Evolutionary conservation across 2,329 filamentous ascomycete genomes (phyloP).

Genomic region (Orbilia javanica): DNA sequence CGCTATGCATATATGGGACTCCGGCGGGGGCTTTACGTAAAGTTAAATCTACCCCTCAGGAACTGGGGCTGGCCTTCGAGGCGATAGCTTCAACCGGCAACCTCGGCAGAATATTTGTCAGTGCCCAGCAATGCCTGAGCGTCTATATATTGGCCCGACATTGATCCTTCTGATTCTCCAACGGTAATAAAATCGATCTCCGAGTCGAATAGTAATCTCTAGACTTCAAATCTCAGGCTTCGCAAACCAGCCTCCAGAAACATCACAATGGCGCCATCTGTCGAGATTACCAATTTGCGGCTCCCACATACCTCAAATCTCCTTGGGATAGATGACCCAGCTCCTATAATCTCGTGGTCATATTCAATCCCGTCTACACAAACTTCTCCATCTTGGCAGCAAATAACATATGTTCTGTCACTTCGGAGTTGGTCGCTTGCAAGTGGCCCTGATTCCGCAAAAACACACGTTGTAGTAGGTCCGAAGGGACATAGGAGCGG

Average conservation of each 20-base stretch:
- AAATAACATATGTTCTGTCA: conserved; percentile 38
- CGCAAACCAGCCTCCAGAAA: background rate
- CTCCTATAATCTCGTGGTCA: conserved; percentile 37
- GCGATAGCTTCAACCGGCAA: conserved; percentile 1
- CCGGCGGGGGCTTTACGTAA: conserved; percentile 12
- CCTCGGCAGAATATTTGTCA: background rate
- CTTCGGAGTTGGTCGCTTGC: conserved; percentile 28
- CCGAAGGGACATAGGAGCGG: conserved; percentile 33
- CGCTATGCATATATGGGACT: background rate
- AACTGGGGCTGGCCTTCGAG: background rate
- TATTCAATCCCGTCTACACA: conserved; percentile 27
- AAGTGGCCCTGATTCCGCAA: background rate
- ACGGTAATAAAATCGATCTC: background rate
- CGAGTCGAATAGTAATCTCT: background rate
- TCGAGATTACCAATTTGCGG: conserved; percentile 42
- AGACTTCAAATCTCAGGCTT: background rate
- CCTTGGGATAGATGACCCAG: conserved; percentile 37
- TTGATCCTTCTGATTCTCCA: no score
- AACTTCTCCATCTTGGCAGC: conserved; percentile 17
- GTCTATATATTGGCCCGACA: background rate
- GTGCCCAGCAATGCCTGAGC: background rate
- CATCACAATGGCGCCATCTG: conserved; percentile 14
- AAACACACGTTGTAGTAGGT: conserved; percentile 19
- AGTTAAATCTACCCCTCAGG: background rate
- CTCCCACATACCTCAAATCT: conserved; percentile 39